A percentile compares a stretch with the other conserved stretches of the same genome.
phyloP scores from a whole-genome alignment of 2,329 filamentous ascomycete genomes.

The Ceratocystis variospora region DNA sequence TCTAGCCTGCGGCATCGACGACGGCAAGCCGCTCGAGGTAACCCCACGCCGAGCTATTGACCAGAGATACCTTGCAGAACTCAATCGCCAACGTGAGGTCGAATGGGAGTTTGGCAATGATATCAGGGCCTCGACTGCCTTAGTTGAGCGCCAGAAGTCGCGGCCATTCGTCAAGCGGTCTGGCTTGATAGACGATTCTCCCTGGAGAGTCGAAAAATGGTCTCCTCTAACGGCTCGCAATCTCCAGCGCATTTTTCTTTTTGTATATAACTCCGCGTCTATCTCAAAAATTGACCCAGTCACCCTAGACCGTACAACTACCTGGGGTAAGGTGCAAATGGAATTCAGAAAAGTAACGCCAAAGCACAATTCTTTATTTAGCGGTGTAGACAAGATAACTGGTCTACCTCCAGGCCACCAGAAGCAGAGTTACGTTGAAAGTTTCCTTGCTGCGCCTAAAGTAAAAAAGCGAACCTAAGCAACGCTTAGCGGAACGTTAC shows the following conservation, averaged over 20 bases:
- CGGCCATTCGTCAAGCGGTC: slow-evolving; percentile 15
- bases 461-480: not conserved
- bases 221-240: slow-evolving; percentile 16
- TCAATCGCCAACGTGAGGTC: not conserved
- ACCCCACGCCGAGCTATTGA: slow-evolving; percentile 9
- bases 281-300: slow-evolving; percentile 13
- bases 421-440: slow-evolving; percentile 1
- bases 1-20: slow-evolving; percentile 13
- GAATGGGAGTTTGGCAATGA: slow-evolving; percentile 15
- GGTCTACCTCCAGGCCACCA: slow-evolving; percentile 11
- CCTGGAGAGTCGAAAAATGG: slow-evolving; percentile 7
- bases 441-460: not conserved
- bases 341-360: not conserved
- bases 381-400: slow-evolving; percentile 8
- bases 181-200: slow-evolving; percentile 12
- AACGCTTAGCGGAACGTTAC: too few relatives aligned
- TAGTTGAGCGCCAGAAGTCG: slow-evolving; percentile 14
- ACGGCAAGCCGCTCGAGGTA: slow-evolving; percentile 13
- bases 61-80: not conserved
- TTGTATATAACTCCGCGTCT: slow-evolving; percentile 16
- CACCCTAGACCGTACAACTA: slow-evolving; percentile 1
- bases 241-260: slow-evolving; percentile 17
- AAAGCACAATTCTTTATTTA: slow-evolving; percentile 3
- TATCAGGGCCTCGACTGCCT: slow-evolving; percentile 5
- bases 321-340: slow-evolving; percentile 13